phyloP scores from a whole-genome alignment of 148 eudicot genomes.

The Persicaria tinctoria region DNA sequence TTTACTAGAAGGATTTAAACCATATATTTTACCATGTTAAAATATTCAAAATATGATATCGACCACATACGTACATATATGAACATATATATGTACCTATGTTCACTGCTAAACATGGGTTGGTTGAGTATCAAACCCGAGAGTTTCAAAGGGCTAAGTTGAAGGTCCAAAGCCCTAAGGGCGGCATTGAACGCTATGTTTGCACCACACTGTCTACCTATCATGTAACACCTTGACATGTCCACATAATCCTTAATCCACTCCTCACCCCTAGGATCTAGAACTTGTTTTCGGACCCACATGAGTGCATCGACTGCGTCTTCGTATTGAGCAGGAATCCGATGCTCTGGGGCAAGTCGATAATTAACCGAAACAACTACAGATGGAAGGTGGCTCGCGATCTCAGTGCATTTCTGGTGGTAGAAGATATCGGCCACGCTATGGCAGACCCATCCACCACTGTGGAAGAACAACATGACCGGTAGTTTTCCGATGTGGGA shows the following conservation, averaged over 20 bases:
- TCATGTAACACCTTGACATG: constrained; percentile 44
- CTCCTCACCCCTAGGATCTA: constrained; percentile 28
- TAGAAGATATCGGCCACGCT: constrained; percentile 24
- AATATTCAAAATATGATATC: background rate
- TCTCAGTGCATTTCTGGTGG: constrained; percentile 32
- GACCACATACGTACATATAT: background rate
- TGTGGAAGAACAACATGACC: constrained; percentile 45
- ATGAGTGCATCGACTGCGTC: constrained; percentile 50
- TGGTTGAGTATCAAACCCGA: constrained; percentile 46
- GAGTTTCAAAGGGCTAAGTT: constrained; percentile 30
- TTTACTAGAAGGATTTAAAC: too few relatives aligned
- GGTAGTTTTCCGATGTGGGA: constrained; percentile 44
- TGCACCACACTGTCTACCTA: constrained; percentile 47
- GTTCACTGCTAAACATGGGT: constrained; percentile 48
- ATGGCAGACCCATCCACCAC: constrained; percentile 51
- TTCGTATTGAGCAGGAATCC: constrained; percentile 71
- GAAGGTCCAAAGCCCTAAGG: constrained; percentile 26
- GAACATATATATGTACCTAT: constrained; percentile 1
- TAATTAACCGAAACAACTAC: constrained; percentile 40
- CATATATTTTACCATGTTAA: too few relatives aligned
- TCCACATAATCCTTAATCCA: constrained; percentile 63
- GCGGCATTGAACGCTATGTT: constrained; percentile 61
- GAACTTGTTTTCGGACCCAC: constrained; percentile 47
- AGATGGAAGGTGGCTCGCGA: constrained; percentile 33
- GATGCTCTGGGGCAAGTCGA: constrained; percentile 63